Evolutionary conservation across 495 filamentous ascomycete species (phyloP), one percentile per base, ranked within the genome.

Genomic region (Lasiosphaeria ovina): DNA sequence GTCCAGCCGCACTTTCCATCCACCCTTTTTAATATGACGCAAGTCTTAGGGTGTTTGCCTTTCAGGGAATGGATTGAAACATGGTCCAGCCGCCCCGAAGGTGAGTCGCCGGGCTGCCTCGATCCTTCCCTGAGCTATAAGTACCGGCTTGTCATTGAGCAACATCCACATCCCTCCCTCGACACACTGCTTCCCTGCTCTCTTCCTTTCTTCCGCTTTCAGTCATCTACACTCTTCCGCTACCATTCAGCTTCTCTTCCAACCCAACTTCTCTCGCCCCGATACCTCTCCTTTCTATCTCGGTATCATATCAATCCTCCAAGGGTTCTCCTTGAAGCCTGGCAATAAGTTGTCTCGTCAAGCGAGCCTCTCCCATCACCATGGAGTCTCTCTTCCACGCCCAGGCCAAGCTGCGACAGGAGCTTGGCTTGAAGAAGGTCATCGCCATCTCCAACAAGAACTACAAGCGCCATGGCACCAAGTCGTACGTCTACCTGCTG

Each of bases 401-500:
- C 44, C 78, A 78, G 54, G 44, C 62, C 31, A 65, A 73, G 31
- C 57, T 77, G 47, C 71, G 70, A 57, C 49, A 66, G 9, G 69
- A 73, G 6, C 67, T 65, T n/a, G 69, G 72, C 44, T 73, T 85
- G n/a, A 66, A 73, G 42, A 83, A 80, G 70, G 60, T 88, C 64
- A 71, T 79, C 48, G 72, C 70, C 33, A 68, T 76, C 32, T 75
- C 73, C 57, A 92, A 93, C 74, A 70, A 75, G 17, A 84, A 83
- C 58, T 90, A 89, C 71, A 67, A 85, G 63, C 80, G 73, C 60
- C 82, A 84, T 58, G 89, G 89, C 33, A 81, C 79, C 58, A 91
- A 91, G 76, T 89, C 87, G 38, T 92, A 92, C 69, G 85, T 88
- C 61, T 80, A 82, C 60, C 70, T 85, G 9, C 76, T 93, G 66